Conservation (phyloP, 1,284 basidiomycete species). For the Moesziomyces sp. region DNA sequence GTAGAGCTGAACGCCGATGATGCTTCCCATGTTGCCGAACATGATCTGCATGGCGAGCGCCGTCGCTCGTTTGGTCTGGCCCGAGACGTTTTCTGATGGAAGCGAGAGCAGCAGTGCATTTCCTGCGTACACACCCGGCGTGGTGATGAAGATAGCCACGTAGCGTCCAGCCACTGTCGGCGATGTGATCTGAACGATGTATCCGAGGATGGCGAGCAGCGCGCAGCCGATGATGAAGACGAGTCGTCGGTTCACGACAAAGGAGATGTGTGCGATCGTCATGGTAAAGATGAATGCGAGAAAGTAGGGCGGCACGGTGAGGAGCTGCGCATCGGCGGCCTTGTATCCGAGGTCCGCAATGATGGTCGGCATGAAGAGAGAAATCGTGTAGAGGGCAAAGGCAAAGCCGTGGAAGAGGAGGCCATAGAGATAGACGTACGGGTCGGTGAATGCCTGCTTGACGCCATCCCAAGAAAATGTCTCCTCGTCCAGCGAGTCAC, state of each 20-base stretch:
- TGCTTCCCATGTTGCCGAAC: constrained; percentile 76
- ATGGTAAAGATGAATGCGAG: constrained; percentile 68
- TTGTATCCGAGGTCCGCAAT: constrained; percentile 74
- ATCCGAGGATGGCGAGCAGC: constrained; percentile 74
- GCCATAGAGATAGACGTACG: constrained; percentile 75
- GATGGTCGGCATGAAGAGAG: constrained; percentile 70
- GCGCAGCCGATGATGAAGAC: constrained; percentile 74
- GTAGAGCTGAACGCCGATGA: constrained; percentile 72
- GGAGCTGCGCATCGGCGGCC: constrained; percentile 75
- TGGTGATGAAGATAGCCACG: constrained; percentile 74
- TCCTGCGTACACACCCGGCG: constrained; percentile 75
- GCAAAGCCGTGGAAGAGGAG: constrained; percentile 77
- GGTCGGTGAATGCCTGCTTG: constrained; percentile 72
- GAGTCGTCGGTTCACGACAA: constrained; percentile 61
- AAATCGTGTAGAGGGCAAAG: constrained; percentile 59
- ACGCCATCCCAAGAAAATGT: constrained; percentile 67
- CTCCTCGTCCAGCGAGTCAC: constrained; percentile 71
- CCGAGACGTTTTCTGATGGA: constrained; percentile 78
- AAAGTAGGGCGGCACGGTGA: constrained; percentile 75
- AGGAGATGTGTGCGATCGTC: constrained; percentile 72
- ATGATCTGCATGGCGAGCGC: constrained; percentile 77
- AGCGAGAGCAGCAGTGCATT: constrained; percentile 72
- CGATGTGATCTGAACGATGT: constrained; percentile 74
- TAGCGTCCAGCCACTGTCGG: constrained; percentile 74
- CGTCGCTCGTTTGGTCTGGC: constrained; percentile 77